Evolutionary conservation across 139 green algal genomes (phyloP), one percentile per base, ranked within the genome.

Genomic region (Astrephomene gubernaculifera): DNA sequence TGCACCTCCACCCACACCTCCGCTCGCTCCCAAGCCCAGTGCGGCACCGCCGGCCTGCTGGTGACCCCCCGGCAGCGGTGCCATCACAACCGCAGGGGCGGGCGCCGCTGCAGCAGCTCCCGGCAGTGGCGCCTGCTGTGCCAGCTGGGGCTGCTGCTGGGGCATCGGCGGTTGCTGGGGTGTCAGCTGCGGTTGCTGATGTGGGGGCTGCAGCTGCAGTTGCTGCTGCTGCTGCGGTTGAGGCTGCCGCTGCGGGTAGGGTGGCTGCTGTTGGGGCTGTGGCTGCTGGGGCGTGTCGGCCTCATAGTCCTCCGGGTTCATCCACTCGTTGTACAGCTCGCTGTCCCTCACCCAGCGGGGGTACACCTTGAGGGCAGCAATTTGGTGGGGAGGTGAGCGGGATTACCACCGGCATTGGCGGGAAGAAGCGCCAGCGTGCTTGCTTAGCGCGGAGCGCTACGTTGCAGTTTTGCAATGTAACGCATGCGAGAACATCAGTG

Each of bases 311-410:
- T 86, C 85, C 0, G 91, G 91, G 86, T 98, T 97, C 95, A 98
- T 98, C 96, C 96, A 98, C 85, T 98, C 96, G 83, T 98, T 98
- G 92, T 92, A 98, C 88, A 92, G 92, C 49, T 94, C 92, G 27
- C 87, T 93, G 89, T 98, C 96, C 12, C 73, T 73, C 19, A 98
- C 53, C 94, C 94, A 98, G n/a, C 93, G 90, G 4, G 82, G 41
- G 33, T 93, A 92, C 35, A 97, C 92, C 75, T 93, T 89, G 1
- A 87, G 90, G 49, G 82, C n/a, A n/a, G n/a, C n/a, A n/a, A n/a
- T n/a, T n/a, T n/a, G n/a, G n/a, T n/a, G n/a, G n/a, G n/a, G n/a
- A n/a, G n/a, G n/a, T n/a, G n/a, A n/a, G n/a, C n/a, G n/a, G n/a
- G n/a, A n/a, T n/a, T n/a, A n/a, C n/a, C n/a, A n/a, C n/a, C n/a